These are phyloP conservation scores for Kappamyces sp. DNA, from an alignment of 192 early-diverging fungal species.

Conservation along the genomic window DNA sequence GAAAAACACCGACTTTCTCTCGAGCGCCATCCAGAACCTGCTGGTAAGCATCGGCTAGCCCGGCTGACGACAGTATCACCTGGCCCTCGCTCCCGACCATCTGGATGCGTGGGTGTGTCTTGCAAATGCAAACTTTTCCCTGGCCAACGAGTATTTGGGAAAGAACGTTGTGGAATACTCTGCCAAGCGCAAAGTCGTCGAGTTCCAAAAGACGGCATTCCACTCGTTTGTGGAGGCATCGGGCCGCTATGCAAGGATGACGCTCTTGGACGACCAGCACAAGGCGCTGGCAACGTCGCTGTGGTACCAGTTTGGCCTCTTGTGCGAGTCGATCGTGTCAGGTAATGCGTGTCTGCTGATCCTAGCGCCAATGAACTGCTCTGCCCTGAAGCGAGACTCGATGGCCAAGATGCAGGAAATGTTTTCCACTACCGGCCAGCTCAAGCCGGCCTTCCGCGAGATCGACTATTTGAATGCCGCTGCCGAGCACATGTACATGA, in stretches of 20 bases:
- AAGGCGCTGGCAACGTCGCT: constrained; percentile 16
- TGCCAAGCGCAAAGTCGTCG: constrained; percentile 41
- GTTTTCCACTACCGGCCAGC: too few relatives aligned
- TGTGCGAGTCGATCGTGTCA: constrained; percentile 14
- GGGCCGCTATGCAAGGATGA: constrained; percentile 5
- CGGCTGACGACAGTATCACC: constrained; percentile 36
- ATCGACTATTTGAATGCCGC: too few relatives aligned
- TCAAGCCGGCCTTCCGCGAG: too few relatives aligned
- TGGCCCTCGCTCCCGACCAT: constrained; percentile 49
- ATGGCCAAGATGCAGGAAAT: constrained; percentile 1
- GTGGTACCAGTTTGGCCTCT: constrained; percentile 32
- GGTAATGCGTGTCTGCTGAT: neutral
- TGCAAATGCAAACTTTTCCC: constrained; percentile 45
- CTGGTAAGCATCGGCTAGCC: constrained; percentile 10
- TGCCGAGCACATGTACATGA: constrained; percentile 1
- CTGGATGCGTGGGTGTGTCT: constrained; percentile 63
- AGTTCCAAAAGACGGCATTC: constrained; percentile 63
- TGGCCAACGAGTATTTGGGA: constrained; percentile 61
- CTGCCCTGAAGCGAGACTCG: neutral
- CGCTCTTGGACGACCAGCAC: constrained; percentile 10
- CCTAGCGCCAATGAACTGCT: constrained; percentile 7
- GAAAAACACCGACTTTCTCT: constrained; percentile 6
- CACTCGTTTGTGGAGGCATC: constrained; percentile 55
- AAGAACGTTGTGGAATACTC: constrained; percentile 56
- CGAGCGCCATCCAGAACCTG: constrained; percentile 10